Evolutionary conservation across 2,329 filamentous ascomycete genomes (phyloP).

Genomic region (Paraphoma chrysanthemicola): DNA sequence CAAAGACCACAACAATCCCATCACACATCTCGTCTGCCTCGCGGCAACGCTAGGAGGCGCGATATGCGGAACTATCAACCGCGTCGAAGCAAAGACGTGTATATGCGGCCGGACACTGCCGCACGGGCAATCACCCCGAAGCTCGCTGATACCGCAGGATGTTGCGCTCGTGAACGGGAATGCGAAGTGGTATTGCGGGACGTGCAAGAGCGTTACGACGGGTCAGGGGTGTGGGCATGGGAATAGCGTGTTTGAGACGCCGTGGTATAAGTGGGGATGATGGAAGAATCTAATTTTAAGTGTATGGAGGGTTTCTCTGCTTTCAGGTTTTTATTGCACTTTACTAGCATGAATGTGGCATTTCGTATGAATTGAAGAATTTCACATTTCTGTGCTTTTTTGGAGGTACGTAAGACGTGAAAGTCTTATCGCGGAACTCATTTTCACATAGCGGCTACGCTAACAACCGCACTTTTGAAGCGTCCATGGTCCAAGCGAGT

Average conservation of each 20-base stretch:
- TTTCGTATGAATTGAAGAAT: too few relatives aligned
- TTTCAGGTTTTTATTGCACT: too few relatives aligned
- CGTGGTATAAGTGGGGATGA: background rate
- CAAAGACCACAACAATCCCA: background rate
- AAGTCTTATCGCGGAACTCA: too few relatives aligned
- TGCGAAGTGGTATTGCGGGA: background rate
- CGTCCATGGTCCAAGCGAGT: too few relatives aligned
- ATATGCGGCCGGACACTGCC: background rate
- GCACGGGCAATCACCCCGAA: background rate
- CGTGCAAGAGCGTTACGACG: background rate
- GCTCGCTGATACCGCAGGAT: background rate
- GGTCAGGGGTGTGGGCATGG: background rate
- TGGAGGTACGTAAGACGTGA: too few relatives aligned
- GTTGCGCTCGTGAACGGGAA: background rate
- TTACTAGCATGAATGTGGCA: too few relatives aligned
- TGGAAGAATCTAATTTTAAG: too few relatives aligned
- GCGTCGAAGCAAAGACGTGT: background rate
- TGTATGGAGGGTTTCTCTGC: too few relatives aligned
- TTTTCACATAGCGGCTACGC: too few relatives aligned
- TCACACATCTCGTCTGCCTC: background rate
- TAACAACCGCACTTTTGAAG: too few relatives aligned
- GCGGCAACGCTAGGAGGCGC: background rate
- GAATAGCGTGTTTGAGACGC: background rate
- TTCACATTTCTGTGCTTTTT: too few relatives aligned
- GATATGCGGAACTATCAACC: background rate